phyloP scores from a whole-genome alignment of 176 grass and related monocot genomes.

The Alopecurus myosuroides region DNA sequence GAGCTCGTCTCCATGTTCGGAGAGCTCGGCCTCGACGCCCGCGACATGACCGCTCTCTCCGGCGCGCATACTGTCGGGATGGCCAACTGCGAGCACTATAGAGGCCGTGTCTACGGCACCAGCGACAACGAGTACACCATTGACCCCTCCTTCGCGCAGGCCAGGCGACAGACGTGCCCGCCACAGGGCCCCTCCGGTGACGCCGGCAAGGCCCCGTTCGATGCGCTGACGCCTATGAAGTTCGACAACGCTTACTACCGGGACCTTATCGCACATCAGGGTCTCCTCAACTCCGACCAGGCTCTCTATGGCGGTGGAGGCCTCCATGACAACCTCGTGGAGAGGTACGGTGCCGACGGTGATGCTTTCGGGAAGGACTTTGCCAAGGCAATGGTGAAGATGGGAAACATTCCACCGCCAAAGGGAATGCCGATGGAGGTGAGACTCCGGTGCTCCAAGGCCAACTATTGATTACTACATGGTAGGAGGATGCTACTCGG shows the following conservation, averaged over 20 bases:
- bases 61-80: conserved; percentile 46
- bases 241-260: conserved; percentile 65
- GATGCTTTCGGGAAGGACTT: conserved; percentile 41
- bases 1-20: conserved; percentile 30
- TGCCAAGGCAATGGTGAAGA: conserved; percentile 47
- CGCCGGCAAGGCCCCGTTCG: conserved; percentile 11
- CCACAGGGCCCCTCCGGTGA: background rate
- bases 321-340: conserved; percentile 22
- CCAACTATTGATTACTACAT: conserved; percentile 28
- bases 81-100: conserved; percentile 1
- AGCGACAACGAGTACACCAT: background rate
- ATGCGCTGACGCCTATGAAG: background rate
- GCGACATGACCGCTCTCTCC: conserved; percentile 51
- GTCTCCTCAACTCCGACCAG: conserved; percentile 62
- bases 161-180: background rate
- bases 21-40: conserved; percentile 27
- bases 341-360: conserved; percentile 18
- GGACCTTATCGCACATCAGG: conserved; percentile 34
- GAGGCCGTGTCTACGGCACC: background rate
- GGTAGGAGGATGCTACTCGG: no score
- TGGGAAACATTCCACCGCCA: conserved; percentile 44
- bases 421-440: conserved; percentile 35
- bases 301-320: conserved; percentile 39
- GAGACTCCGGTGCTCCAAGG: conserved; percentile 38
- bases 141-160: conserved; percentile 13